Percentiles rank a stretch among this genome's conserved stretches.
Evolutionary conservation across 169 alveolate genomes (phyloP).

Genomic region (Plasmodium inui): DNA sequence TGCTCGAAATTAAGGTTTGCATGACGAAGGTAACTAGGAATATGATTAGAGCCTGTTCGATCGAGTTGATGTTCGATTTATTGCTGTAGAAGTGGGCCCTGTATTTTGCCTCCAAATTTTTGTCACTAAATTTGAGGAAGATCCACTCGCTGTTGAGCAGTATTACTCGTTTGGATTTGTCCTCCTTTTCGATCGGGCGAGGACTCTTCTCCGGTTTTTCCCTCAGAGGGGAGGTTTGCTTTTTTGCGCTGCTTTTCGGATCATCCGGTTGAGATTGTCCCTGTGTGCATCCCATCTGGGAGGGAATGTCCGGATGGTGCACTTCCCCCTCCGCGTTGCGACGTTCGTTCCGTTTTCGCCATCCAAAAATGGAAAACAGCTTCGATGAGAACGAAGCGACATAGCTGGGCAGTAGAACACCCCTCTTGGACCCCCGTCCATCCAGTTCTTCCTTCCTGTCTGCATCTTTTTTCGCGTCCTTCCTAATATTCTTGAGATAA

Average conservation of each 20-base stretch:
- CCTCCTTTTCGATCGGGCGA: not conserved
- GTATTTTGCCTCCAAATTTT: constrained; percentile 89
- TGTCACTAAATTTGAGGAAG: constrained; percentile 87
- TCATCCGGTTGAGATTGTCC: not conserved
- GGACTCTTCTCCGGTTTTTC: not conserved
- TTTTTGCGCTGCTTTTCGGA: not conserved
- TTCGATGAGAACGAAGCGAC: constrained; percentile 5
- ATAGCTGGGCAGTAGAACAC: not conserved
- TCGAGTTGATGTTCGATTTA: constrained; percentile 86
- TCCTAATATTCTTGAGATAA: constrained; percentile 41
- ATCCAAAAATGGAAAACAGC: not conserved
- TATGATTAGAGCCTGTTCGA: constrained; percentile 90
- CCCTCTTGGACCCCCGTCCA: not conserved
- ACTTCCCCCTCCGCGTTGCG: not conserved
- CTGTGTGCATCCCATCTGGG: too few relatives aligned
- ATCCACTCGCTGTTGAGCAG: constrained; percentile 79
- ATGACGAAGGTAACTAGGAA: constrained; percentile 89
- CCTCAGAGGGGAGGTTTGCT: not conserved
- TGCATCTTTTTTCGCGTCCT: constrained; percentile 17
- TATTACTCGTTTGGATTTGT: constrained; percentile 9
- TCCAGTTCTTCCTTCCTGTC: constrained; percentile 16
- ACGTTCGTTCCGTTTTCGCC: not conserved
- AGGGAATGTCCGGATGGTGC: not conserved
- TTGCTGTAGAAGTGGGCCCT: constrained; percentile 88
- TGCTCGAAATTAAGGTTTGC: constrained; percentile 86